phyloP scores from a whole-genome alignment of 2,329 filamentous ascomycete genomes.

The Bimuria novae-zelandiae region DNA sequence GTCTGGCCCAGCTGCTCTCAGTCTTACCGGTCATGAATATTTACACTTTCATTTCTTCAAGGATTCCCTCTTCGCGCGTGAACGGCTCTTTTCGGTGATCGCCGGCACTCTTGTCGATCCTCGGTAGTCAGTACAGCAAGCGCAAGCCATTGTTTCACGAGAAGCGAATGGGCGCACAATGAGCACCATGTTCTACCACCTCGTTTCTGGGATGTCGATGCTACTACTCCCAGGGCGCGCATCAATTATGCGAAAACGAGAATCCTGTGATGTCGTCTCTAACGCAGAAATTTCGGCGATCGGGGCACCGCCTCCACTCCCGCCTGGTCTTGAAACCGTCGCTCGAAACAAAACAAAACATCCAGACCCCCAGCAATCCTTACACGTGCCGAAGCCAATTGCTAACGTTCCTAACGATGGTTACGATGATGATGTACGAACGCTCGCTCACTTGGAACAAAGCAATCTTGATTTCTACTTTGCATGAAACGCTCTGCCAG shows the following conservation, averaged over 20 bases:
- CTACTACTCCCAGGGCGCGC: background rate
- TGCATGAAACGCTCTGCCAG: background rate
- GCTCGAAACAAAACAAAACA: constrained; percentile 14
- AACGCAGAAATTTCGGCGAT: constrained; percentile 1
- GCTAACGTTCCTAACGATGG: constrained; percentile 2
- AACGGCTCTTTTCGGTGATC: background rate
- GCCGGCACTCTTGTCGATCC: background rate
- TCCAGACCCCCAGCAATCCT: background rate
- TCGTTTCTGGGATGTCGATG: background rate
- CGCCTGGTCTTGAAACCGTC: constrained; percentile 9
- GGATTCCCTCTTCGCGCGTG: background rate
- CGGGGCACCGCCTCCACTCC: background rate
- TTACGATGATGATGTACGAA: background rate
- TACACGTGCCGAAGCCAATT: background rate
- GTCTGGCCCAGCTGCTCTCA: constrained; percentile 1
- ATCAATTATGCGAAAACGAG: constrained; percentile 6
- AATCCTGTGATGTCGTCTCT: constrained; percentile 6
- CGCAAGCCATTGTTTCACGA: background rate
- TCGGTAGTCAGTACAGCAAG: background rate
- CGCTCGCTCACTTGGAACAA: background rate
- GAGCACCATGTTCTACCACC: background rate
- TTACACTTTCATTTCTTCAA: background rate
- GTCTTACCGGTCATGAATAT: constrained; percentile 2
- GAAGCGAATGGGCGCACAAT: background rate
- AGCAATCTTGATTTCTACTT: background rate